Conservation (phyloP, 2,329 filamentous ascomycete species). For the Aspergillus novoparasiticus region DNA sequence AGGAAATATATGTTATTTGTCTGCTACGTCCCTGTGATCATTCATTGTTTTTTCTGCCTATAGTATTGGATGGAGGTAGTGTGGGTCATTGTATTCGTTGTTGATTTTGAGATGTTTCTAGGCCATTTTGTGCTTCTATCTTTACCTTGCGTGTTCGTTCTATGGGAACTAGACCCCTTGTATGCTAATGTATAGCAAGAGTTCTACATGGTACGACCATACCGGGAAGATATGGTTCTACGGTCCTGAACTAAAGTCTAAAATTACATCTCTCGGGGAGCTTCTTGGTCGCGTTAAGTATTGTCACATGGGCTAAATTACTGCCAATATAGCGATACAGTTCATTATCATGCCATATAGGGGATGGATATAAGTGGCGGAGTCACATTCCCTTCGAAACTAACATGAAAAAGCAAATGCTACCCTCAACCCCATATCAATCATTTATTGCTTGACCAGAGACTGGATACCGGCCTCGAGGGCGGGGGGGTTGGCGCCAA, state of each 20-base stretch:
- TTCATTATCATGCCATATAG: neutral
- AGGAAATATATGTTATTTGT: neutral
- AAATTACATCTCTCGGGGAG: too few species aligned
- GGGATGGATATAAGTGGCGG: neutral
- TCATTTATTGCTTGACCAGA: constrained; percentile 23
- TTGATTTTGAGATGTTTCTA: too few species aligned
- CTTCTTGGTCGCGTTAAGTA: too few species aligned
- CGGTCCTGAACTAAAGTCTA: neutral
- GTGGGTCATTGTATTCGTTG: neutral
- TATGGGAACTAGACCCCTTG: neutral
- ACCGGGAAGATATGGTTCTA: too few species aligned
- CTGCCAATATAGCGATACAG: neutral
- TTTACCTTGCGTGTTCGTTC: neutral
- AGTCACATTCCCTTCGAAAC: neutral
- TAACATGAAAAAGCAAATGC: neutral
- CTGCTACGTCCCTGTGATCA: neutral
- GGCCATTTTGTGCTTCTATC: neutral
- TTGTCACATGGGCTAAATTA: neutral
- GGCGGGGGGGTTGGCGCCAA: constrained; percentile 78
- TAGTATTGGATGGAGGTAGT: neutral
- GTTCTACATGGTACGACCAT: too few species aligned
- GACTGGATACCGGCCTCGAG: constrained; percentile 51
- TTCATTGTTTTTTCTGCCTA: neutral
- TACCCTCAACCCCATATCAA: neutral
- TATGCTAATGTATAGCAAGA: neutral